These are phyloP conservation scores for Diaporthe longicolla DNA, from an alignment of 2,329 filamentous ascomycete genomes.

Conservation along the genomic window DNA sequence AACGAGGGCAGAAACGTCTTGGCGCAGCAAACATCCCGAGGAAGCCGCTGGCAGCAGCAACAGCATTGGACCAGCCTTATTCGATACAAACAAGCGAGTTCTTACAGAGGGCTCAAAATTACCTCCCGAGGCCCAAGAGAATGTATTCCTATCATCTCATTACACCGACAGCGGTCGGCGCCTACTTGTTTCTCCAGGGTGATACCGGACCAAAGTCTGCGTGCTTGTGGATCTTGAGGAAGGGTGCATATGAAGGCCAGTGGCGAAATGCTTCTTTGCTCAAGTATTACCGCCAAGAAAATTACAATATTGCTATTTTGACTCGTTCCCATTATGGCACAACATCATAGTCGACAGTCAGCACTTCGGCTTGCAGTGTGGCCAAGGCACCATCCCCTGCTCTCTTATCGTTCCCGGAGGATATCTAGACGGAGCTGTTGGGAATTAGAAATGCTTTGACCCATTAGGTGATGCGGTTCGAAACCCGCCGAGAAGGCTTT, in stretches of 20 bases:
- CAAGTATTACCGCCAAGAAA: not conserved
- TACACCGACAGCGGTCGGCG: not conserved
- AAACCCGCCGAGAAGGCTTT: not conserved
- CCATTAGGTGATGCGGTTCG: not conserved
- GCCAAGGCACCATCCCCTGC: not conserved
- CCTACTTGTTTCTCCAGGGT: not conserved
- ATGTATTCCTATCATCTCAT: not conserved
- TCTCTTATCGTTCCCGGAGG: not conserved
- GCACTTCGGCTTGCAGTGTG: not conserved
- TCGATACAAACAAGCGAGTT: not conserved
- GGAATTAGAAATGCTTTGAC: not conserved
- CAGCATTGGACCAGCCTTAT: no score
- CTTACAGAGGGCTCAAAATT: not conserved
- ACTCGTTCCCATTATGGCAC: not conserved
- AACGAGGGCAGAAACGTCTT: not conserved
- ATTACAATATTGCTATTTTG: not conserved
- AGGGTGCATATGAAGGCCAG: not conserved
- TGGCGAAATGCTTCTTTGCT: not conserved
- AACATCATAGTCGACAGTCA: not conserved
- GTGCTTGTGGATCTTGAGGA: not conserved
- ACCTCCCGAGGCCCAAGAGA: not conserved
- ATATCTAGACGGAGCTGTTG: not conserved
- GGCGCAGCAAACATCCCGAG: not conserved
- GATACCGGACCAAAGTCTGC: no score
- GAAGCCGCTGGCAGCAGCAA: not conserved